phyloP scores from a whole-genome alignment of 495 filamentous ascomycete genomes.

The Neurospora intermedia region DNA sequence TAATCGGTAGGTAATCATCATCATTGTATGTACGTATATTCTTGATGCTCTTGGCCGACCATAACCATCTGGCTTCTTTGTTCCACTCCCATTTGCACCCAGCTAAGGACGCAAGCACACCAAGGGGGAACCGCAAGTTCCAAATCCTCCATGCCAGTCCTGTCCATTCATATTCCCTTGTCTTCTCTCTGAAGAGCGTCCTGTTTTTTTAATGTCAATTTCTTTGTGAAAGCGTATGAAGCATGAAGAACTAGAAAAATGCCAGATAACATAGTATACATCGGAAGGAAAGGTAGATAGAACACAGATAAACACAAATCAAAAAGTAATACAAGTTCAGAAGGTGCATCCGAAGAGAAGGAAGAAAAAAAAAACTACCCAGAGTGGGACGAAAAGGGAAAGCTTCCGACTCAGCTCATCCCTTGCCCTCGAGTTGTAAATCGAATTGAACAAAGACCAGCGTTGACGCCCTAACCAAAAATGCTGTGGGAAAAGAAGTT shows the following conservation, averaged over 20 bases:
- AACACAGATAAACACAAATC: conserved; percentile 1
- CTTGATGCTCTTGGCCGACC: background rate
- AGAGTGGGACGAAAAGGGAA: background rate
- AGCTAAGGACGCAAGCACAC: background rate
- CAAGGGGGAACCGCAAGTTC: background rate
- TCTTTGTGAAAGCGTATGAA: background rate
- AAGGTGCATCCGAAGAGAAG: background rate
- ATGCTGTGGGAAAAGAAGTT: background rate
- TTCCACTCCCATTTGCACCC: background rate
- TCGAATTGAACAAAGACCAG: background rate
- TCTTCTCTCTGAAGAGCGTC: background rate
- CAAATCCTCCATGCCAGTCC: background rate
- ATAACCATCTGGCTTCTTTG: background rate
- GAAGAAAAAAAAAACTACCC: background rate
- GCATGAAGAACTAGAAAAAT: background rate
- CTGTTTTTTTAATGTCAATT: background rate
- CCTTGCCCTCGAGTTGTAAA: background rate
- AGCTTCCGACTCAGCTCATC: background rate
- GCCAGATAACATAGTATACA: conserved; percentile 4
- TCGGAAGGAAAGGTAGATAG: background rate
- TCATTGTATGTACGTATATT: background rate
- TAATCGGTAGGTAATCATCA: background rate
- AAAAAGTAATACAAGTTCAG: conserved; percentile 2
- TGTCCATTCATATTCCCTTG: background rate
- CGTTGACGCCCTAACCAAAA: conserved; percentile 2